Base-by-base conservation (phyloP, 129 eudicot species). In the Heracleum sosnowskyi region DNA sequence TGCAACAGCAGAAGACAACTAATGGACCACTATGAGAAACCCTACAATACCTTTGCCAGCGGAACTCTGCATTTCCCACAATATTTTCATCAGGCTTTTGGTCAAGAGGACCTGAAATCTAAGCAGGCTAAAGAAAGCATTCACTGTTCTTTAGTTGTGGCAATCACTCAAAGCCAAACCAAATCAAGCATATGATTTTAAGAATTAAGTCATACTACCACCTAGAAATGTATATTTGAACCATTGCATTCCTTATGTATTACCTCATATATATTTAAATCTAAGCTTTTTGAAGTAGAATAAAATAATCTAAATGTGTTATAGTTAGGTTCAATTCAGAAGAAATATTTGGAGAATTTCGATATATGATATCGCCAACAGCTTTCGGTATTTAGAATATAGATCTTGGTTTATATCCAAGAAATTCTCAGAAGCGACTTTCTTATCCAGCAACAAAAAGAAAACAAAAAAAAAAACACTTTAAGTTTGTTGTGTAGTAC, bases 61-160 rank as follows among this genome's bases (percentile, higher is more conserved):
- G 98, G 79, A 94, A 90, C 80, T 86, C 87, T 64, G 96, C 98
- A 81, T 91, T 91, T 75, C 97, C 96, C 22, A 85, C 85, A 71
- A 94, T 82, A 69, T 86, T 79, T 69, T 88, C 97, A 16, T 88
- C 96, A 5, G 96, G 91, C 73, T 89, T 94, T 55, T 90, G 83
- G 86, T 91, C 92, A 69, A 89, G 88, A 70, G 98, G 97, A 79
- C 98, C 96, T 60, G 89, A 81, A 83, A 94, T 87, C 98, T 94
- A 75, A 73, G 75, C 42, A 57, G 39, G 89, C 92, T 85, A 86
- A 88, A 90, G 97, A 84, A 87, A 87, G 69, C 40, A 75, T 77
- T 47, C 35, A 70, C 66, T 28, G 8, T 31, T 64, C 10, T 29
- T 64, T 29, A 4, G 4, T 31, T 31, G 40, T 11, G 39, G 72